Evolutionary conservation across 306 rosid genomes (phyloP).

Genomic region (Castanea crenata): DNA sequence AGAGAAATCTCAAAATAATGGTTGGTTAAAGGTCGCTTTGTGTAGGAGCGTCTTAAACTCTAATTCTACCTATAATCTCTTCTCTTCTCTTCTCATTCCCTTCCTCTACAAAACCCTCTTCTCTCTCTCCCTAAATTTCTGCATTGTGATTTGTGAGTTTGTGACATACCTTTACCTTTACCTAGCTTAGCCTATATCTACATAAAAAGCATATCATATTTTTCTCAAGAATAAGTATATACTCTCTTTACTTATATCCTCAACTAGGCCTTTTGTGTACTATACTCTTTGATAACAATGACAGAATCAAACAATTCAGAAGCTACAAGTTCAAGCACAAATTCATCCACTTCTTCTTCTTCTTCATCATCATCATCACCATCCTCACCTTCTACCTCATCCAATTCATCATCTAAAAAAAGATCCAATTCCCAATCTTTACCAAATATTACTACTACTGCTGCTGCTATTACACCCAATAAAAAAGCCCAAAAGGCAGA

Average conservation of each 20-base stretch:
- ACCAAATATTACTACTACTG: too few relatives aligned
- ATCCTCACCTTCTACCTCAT: background rate
- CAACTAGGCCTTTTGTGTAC: background rate
- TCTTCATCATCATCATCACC: background rate
- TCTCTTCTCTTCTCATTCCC: background rate
- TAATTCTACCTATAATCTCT: background rate
- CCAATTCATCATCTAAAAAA: background rate
- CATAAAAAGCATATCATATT: background rate
- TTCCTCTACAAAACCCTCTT: conserved; percentile 34
- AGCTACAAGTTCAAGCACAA: conserved; percentile 23
- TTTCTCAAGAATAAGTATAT: background rate
- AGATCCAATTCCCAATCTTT: conserved; percentile 14
- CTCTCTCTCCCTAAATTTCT: background rate
- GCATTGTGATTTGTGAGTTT: background rate
- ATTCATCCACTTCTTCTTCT: background rate
- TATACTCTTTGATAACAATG: conserved; percentile 13
- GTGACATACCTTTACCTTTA: background rate
- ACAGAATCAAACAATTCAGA: conserved; percentile 30
- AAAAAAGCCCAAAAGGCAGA: conserved; percentile 34
- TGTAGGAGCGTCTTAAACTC: conserved; percentile 30
- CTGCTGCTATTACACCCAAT: background rate
- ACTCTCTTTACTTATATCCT: background rate
- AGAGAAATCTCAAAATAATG: background rate
- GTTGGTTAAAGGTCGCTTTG: conserved; percentile 51
- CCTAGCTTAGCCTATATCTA: background rate